Evolutionary conservation across 495 filamentous ascomycete species (phyloP), one percentile per base, ranked within the genome.

Genomic region (Hypoxylon trugodes): DNA sequence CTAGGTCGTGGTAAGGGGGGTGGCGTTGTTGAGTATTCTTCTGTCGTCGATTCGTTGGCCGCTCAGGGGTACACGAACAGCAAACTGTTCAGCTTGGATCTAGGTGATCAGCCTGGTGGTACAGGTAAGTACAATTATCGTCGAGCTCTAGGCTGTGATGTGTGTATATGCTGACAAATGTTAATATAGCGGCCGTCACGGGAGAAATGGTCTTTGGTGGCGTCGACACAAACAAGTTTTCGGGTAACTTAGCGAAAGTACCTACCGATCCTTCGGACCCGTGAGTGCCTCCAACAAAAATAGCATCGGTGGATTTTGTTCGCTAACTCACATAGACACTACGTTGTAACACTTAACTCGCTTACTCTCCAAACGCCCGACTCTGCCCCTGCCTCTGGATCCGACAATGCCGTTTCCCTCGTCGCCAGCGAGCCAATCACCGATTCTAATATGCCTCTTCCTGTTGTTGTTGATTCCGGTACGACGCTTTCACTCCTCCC

Each of bases 161-260:
- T 4, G 1, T 25, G 43, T 9, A 50, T 28, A 51, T 47, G 30
- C 35, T 51, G 12, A 43, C 49, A 56, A 25, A 65, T 45, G 6
- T 52, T 52, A 42, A 73, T 75, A 58, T 61, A 61, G 64, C 55
- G 4, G 60, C 48, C 33, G 76, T 77, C 33, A 86, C 84, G 3
- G 91, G 90, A 38, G 82, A 87, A 18, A 87, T 96, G 59, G 81
- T 94, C 25, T 96, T 96, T 60, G 91, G 91, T 15, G 91, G 91
- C 26, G 86, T 96, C 32, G 86, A 96, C 69, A 89, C 84, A 1
- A 85, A 79, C 41, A 93, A 91, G 63, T 95, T 86, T 69, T 77
- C 77, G 13, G 91, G 90, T 24, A 26, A 73, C 1, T 79, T 96
- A 2, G 73, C 55, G 24, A 77, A 74, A 18, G 66, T 81, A 6